Evolutionary conservation across 768 basidiomycete genomes (phyloP).

Genomic region (Pleurotus sapidus): DNA sequence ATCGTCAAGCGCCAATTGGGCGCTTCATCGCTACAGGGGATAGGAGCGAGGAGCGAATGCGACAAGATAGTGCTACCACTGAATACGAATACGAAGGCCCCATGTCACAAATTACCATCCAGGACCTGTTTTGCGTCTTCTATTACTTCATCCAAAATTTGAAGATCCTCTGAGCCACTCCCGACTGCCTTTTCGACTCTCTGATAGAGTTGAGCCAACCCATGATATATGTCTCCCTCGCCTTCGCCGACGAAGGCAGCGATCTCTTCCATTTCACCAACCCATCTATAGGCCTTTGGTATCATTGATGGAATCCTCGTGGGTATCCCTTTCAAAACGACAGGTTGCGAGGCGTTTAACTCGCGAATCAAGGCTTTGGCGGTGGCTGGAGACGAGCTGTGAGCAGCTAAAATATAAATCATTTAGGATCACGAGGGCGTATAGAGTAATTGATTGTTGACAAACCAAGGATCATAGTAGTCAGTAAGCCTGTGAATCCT

Average conservation of each 20-base stretch:
- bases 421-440: not conserved
- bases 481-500: slow-evolving; percentile 47
- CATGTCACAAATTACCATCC: not conserved
- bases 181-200: slow-evolving; percentile 38
- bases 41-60: too few relatives aligned
- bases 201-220: slow-evolving; percentile 43
- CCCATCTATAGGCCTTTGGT: slow-evolving; percentile 63
- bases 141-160: slow-evolving; percentile 40
- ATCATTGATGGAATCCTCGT: slow-evolving; percentile 44
- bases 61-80: too few relatives aligned
- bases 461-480: slow-evolving; percentile 56
- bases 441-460: not conserved
- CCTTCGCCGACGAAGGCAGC: slow-evolving; percentile 47
- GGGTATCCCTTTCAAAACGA: slow-evolving; percentile 36
- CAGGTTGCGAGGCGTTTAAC: slow-evolving; percentile 43
- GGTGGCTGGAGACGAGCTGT: slow-evolving; percentile 57
- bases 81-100: too few relatives aligned
- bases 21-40: too few relatives aligned
- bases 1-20: too few relatives aligned
- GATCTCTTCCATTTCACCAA: slow-evolving; percentile 66
- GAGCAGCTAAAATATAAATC: slow-evolving; percentile 37
- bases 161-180: slow-evolving; percentile 32
- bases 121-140: slow-evolving; percentile 34
- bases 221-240: slow-evolving; percentile 44
- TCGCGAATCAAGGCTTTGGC: slow-evolving; percentile 54